Evolutionary conservation across 1,139 yeast genomes (phyloP).

Genomic region (Candida glucosophila): DNA sequence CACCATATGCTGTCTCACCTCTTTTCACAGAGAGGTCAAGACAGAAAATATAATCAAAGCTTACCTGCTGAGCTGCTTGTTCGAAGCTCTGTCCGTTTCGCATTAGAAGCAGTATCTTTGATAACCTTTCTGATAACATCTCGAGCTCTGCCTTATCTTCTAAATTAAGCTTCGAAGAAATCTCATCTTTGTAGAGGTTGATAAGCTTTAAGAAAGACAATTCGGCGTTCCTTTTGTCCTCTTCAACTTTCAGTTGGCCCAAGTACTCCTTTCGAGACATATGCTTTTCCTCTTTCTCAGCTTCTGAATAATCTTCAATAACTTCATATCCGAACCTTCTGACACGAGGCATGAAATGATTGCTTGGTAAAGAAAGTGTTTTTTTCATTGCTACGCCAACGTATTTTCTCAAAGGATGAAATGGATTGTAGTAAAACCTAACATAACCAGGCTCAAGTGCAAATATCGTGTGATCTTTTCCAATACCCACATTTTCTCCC

Average conservation of each 20-base stretch:
- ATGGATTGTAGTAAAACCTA: conserved; percentile 88
- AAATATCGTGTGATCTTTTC: conserved; percentile 87
- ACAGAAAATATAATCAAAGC: conserved; percentile 42
- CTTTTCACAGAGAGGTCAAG: conserved; percentile 33
- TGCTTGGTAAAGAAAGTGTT: conserved; percentile 66
- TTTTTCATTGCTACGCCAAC: conserved; percentile 77
- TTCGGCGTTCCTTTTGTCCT: conserved; percentile 17
- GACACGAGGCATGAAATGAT: conserved; percentile 79
- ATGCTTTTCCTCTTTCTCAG: conserved; percentile 47
- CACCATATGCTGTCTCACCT: conserved; percentile 28
- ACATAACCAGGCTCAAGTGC: conserved; percentile 93
- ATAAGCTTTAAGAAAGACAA: conserved; percentile 16
- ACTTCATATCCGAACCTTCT: conserved; percentile 75
- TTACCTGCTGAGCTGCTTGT: conserved; percentile 54
- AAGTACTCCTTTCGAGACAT: conserved; percentile 57
- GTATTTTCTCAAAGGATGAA: conserved; percentile 86
- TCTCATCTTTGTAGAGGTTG: conserved; percentile 6
- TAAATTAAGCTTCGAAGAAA: conserved; percentile 13
- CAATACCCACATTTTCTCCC: conserved; percentile 86
- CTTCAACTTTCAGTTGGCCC: conserved; percentile 41
- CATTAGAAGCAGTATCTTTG: conserved; percentile 27
- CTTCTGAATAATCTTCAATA: conserved; percentile 41
- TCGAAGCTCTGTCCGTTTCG: conserved; percentile 22
- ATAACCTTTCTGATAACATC: conserved; percentile 43
- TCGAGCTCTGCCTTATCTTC: conserved; percentile 23